Evolutionary conservation across 306 rosid genomes (phyloP).

Genomic region (Alnus rubra): DNA sequence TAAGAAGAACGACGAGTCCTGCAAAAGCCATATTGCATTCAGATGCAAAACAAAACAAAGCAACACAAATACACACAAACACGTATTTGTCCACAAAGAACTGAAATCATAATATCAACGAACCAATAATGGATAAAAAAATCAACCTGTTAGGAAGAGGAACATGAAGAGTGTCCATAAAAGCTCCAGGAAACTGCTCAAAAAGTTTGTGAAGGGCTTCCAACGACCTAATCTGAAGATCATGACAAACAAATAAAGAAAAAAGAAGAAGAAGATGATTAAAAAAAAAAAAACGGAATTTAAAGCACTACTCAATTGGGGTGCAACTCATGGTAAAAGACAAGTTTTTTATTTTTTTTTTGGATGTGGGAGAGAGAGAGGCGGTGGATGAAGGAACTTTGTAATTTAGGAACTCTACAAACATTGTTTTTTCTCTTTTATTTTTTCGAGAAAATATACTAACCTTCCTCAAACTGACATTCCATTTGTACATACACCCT

Average conservation of each 20-base stretch:
- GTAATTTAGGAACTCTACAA: background rate
- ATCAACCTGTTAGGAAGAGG: slow-evolving; percentile 58
- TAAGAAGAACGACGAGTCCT: slow-evolving; percentile 56
- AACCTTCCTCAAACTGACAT: no score
- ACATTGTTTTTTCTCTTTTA: background rate
- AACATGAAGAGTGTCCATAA: slow-evolving; percentile 71
- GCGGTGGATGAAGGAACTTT: background rate
- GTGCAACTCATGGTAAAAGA: background rate
- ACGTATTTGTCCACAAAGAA: slow-evolving; percentile 11
- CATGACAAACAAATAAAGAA: background rate
- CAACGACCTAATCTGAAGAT: slow-evolving; percentile 86
- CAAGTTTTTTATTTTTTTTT: background rate
- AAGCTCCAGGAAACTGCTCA: slow-evolving; percentile 92
- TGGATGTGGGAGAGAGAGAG: background rate
- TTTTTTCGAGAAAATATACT: no score
- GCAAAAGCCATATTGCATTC: slow-evolving; percentile 33
- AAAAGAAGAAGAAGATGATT: no score
- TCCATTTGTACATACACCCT: no score
- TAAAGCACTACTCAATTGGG: slow-evolving; percentile 4
- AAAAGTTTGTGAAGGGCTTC: slow-evolving; percentile 81
- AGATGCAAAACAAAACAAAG: slow-evolving; percentile 11
- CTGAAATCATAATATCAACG: slow-evolving; percentile 8
- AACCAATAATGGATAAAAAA: background rate
- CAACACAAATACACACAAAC: background rate
- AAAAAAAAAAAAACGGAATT: background rate